Base-by-base conservation (phyloP, 2,329 filamentous ascomycete species). In the Mycogone perniciosa region DNA sequence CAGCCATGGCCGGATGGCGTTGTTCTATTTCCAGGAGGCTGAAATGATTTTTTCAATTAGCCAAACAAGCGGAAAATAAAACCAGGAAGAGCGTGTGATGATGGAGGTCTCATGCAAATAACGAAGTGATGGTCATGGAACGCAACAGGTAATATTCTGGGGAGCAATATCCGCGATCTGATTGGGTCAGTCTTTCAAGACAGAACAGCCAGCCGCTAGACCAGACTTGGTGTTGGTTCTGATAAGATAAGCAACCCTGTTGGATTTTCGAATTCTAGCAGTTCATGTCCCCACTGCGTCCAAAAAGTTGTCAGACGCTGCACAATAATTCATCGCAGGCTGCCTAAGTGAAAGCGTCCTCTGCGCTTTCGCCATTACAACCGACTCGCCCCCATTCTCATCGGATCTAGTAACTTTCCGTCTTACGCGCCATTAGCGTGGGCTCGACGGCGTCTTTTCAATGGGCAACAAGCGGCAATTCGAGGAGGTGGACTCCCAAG, bases 391-490 rank as follows among this genome's bases (percentile, higher is more conserved):
- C 20, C 3, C 20, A 20, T 3, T 20, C 20, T 20, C 20, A 20
- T 20, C 20, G 20, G 20, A 20, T 20, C 20, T 20, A 20, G 20
- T 3, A 20, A 20, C 20, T 20, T 20, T 20, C 3, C 20, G 20
- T 20, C 20, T 20, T 20, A 20, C 20, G 20, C 2, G 20, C 3
- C 20, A 20, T 20, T 20, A 20, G 20, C 20, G 20, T 3, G 20
- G 20, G 20, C 20, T 20, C 20, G 3, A 3, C 20, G 20, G 20
- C 3, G 20, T 20, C 20, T 38, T 4, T 38, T 39, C 6, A 8
- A 69, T 69, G 64, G 62, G 57, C 11, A 58, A 61, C 33, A 70
- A 70, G 44, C 56, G 67, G 54, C 55, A 63, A 5, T 59, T 61
- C 51, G 57, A 59, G 37, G 60, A 69, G 39, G 54, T 66, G 13